Evolutionary conservation across 2,329 filamentous ascomycete genomes (phyloP).

Genomic region (Meredithiella fracta): DNA sequence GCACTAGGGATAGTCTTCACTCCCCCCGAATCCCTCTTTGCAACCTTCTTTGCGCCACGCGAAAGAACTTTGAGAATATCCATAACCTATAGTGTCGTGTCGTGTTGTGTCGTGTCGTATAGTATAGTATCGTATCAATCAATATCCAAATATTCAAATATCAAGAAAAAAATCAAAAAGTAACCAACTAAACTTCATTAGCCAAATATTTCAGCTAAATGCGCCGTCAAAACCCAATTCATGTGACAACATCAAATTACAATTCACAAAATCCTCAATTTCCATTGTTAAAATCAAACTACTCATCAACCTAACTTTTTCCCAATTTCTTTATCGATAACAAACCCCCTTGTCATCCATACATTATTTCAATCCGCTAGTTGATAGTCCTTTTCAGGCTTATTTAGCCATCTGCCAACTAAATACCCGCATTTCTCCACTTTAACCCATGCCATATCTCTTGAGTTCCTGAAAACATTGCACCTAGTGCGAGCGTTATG

Average conservation of each 20-base stretch:
- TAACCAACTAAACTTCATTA: too few species aligned
- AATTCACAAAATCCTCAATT: neutral
- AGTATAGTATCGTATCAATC: neutral
- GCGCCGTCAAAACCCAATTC: too few species aligned
- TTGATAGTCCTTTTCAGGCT: neutral
- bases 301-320: neutral
- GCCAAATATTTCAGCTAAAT: too few species aligned
- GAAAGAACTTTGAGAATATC: constrained; percentile 60
- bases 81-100: constrained; percentile 28
- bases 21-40: constrained; percentile 20
- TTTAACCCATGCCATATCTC: neutral
- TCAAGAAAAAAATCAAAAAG: too few species aligned
- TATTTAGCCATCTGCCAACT: too few species aligned
- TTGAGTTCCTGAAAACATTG: too few species aligned
- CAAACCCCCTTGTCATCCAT: neutral
- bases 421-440: neutral
- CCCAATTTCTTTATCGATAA: constrained; percentile 12
- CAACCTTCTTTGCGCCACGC: constrained; percentile 45
- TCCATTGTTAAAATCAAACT: neutral
- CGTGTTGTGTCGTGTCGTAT: neutral
- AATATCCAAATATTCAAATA: too few species aligned
- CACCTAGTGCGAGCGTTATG: too few species aligned
- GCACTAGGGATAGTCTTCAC: constrained; percentile 41
- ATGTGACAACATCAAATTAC: too few species aligned
- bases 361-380: neutral